Conservation (phyloP, 352 stramenopile species). For the Globisporangium carolinianum region DNA sequence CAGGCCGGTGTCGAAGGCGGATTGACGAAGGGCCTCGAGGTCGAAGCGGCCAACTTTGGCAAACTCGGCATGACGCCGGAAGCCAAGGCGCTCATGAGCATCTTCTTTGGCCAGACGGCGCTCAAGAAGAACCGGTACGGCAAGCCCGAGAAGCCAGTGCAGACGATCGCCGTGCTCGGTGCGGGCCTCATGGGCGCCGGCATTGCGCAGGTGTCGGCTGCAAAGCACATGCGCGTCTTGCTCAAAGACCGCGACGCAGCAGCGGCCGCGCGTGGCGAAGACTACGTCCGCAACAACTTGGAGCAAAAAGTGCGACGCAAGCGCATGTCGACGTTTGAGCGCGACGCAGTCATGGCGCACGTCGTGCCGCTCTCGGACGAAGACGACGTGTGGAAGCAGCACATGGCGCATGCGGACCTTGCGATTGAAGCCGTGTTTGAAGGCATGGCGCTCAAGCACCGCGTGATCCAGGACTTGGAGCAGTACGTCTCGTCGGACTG, state of each 20-base stretch:
- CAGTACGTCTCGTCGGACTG: slow-evolving; percentile 89
- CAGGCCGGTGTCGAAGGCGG: slow-evolving; percentile 85
- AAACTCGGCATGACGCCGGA: slow-evolving; percentile 94
- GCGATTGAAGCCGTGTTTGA: slow-evolving; percentile 99
- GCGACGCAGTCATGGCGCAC: slow-evolving; percentile 87
- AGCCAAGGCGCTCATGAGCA: slow-evolving; percentile 94
- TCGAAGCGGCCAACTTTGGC: slow-evolving; percentile 94
- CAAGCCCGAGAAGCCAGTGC: slow-evolving; percentile 76
- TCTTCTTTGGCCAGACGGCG: slow-evolving; percentile 97
- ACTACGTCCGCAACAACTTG: slow-evolving; percentile 94
- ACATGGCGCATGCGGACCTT: slow-evolving; percentile 93
- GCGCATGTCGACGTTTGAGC: slow-evolving; percentile 89
- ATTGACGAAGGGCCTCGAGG: slow-evolving; percentile 77
- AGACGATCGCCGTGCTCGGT: slow-evolving; percentile 95
- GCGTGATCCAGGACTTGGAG: slow-evolving; percentile 92
- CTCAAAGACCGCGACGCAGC: slow-evolving; percentile 94
- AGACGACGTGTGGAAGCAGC: slow-evolving; percentile 85
- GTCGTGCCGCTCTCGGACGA: slow-evolving; percentile 92
- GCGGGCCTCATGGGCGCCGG: slow-evolving; percentile 97
- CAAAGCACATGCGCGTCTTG: slow-evolving; percentile 93
- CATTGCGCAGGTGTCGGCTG: slow-evolving; percentile 94
- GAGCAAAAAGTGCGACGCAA: slow-evolving; percentile 94
- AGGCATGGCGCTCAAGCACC: slow-evolving; percentile 95
- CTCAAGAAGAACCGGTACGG: slow-evolving; percentile 97
- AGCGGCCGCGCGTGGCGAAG: slow-evolving; percentile 74